Base-by-base conservation (phyloP, 164 flowering plant species). In the Tetrastigma voinierianum region DNA sequence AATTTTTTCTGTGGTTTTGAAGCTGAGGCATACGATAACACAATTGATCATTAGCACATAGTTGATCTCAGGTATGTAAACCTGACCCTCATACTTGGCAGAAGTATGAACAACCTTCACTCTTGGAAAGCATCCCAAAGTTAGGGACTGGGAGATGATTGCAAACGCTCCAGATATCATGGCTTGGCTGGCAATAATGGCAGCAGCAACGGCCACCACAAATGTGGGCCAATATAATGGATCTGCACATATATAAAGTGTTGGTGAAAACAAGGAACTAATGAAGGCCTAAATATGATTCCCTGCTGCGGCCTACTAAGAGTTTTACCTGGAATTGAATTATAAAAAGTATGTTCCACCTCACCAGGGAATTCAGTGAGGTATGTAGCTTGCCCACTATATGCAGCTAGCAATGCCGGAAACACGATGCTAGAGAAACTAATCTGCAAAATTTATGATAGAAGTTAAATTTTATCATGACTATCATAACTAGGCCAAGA, bases 31-130 rank as follows among this genome's bases (percentile, higher is more conserved):
- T 44, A 90, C 87, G 1, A 82, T 9, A 23, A 90, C 78, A 60
- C 86, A 84, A 17, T 80, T 83, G 56, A 81, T 46, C 91, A 90
- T 86, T 40, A 90, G 80, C 18, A 80, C 2, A 79, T 81, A 87
- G 75, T 89, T 90, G 62, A 89, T 14, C 72, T 89, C 94, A 1
- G 97, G 97, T 15, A 90, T 89, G 80, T 90, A 90, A 53, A 90
- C 90, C 58, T 89, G 94, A 10, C 90, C 90, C 66, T 77, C 83
- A 58, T 84, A 80, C 76, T 86, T 86, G 4, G 87, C 77, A 11
- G 95, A 90, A 24, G 97, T 90, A 60, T 89, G 95, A 46, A 89
- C 78, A 18, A 90, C 81, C 74, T 84, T 86, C 24, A 90, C 90
- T 56, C 90, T 82, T n/a, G 94, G 92, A 46, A 90, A 89, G 62